Evolutionary conservation across 345 rosid species (phyloP).

Genomic region (Populus ilicifolia): DNA sequence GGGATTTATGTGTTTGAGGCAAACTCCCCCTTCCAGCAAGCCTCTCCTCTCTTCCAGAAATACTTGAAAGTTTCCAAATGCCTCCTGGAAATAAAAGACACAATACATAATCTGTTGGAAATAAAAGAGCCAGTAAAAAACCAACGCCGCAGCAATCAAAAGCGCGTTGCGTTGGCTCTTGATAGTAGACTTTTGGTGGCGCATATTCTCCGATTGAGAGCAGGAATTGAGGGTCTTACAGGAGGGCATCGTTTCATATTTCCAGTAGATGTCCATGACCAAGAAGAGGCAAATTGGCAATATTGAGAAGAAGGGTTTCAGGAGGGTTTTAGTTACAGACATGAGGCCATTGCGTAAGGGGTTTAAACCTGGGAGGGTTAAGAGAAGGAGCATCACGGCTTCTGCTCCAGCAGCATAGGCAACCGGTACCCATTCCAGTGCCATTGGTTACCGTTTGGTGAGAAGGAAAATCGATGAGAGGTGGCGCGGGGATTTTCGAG

Average conservation of each 20-base stretch:
- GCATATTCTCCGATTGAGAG: constrained; percentile 71
- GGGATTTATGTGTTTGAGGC: no score
- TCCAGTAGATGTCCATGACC: constrained; percentile 89
- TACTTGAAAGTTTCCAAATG: no score
- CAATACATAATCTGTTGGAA: constrained; percentile 1
- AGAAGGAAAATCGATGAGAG: no score
- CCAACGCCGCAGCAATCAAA: constrained; percentile 63
- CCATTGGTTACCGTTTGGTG: neutral
- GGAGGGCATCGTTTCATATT: constrained; percentile 74
- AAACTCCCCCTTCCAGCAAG: no score
- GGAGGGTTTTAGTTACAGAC: constrained; percentile 80
- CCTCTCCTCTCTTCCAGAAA: no score
- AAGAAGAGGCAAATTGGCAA: constrained; percentile 85
- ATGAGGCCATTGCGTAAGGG: constrained; percentile 64
- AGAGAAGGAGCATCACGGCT: constrained; percentile 79
- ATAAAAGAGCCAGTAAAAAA: constrained; percentile 83
- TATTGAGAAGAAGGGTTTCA: constrained; percentile 82
- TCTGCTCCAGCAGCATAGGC: constrained; percentile 88
- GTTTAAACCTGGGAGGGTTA: constrained; percentile 81
- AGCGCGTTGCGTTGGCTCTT: constrained; percentile 89
- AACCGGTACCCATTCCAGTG: constrained; percentile 83
- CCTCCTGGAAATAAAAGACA: no score
- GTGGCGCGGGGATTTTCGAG: no score
- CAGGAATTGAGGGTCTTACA: constrained; percentile 65
- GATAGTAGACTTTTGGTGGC: constrained; percentile 90